Conservation (phyloP, 352 stramenopile species). For the Phytophthora brassicae region DNA sequence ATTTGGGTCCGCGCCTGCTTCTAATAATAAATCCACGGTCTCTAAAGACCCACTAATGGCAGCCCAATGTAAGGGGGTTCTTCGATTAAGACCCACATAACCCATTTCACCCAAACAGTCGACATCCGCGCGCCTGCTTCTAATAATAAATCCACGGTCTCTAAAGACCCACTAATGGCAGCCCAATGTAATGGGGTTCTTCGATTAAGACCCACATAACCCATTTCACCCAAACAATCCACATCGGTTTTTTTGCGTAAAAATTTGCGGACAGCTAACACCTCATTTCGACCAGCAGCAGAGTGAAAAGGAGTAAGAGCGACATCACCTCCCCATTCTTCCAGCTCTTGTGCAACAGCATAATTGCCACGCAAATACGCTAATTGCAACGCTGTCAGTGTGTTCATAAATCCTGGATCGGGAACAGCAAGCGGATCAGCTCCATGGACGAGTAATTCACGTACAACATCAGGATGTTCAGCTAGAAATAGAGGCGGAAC, state of each 20-base stretch:
- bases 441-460: slow-evolving; percentile 61
- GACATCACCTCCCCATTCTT: slow-evolving; percentile 81
- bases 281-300: slow-evolving; percentile 63
- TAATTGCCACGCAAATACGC: slow-evolving; percentile 81
- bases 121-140: slow-evolving; percentile 56
- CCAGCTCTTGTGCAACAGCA: slow-evolving; percentile 70
- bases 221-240: slow-evolving; percentile 77
- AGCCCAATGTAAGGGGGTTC: slow-evolving; percentile 81
- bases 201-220: slow-evolving; percentile 78
- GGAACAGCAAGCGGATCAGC: slow-evolving; percentile 68
- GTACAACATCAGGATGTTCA: slow-evolving; percentile 65
- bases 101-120: slow-evolving; percentile 80
- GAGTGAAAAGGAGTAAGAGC: slow-evolving; percentile 79
- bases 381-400: slow-evolving; percentile 72
- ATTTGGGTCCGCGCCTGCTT: slow-evolving; percentile 67
- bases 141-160: slow-evolving; percentile 67
- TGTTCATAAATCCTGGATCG: slow-evolving; percentile 83
- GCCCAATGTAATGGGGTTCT: slow-evolving; percentile 83
- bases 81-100: slow-evolving; percentile 78
- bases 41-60: slow-evolving; percentile 64
- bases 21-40: slow-evolving; percentile 64
- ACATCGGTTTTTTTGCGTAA: slow-evolving; percentile 63
- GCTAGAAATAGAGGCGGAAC: slow-evolving; percentile 78
- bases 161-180: slow-evolving; percentile 57
- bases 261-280: slow-evolving; percentile 56